phyloP scores from a whole-genome alignment of 257 asterid genomes.

The Catharanthus roseus region DNA sequence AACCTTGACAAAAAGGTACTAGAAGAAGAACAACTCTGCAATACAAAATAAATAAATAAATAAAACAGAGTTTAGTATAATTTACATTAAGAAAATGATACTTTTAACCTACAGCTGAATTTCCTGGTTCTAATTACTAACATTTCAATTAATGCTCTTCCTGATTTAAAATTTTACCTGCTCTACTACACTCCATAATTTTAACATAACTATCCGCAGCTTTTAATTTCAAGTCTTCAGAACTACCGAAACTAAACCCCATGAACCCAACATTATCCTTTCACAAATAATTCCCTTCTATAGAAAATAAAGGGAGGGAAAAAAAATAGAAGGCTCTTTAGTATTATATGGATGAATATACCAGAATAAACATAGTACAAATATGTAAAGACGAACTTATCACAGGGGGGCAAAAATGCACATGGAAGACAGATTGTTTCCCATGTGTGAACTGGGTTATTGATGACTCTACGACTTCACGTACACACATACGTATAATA shows the following conservation, averaged over 20 bases:
- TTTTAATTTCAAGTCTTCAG: not conserved
- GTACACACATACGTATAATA: not conserved
- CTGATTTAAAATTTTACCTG: not conserved
- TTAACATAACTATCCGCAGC: not conserved
- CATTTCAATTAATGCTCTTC: not conserved
- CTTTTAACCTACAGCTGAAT: not conserved
- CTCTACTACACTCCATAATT: not conserved
- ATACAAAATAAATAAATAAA: not conserved
- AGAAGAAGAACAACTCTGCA: not conserved
- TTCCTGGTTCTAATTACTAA: not conserved
- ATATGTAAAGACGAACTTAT: not conserved
- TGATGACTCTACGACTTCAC: not conserved
- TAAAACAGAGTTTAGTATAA: not conserved
- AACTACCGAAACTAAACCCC: not conserved
- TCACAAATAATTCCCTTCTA: too few relatives aligned
- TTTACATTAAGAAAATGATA: not conserved
- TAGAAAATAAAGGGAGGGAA: too few relatives aligned
- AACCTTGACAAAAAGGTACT: not conserved
- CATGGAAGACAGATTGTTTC: not conserved
- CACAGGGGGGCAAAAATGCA: not conserved
- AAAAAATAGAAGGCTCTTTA: not conserved
- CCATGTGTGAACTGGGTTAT: not conserved
- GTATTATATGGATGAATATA: not conserved
- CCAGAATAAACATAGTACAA: not conserved
- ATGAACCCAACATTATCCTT: not conserved